A percentile compares a stretch with the other conserved stretches of the same genome.
Evolutionary conservation across 1,284 basidiomycete species (phyloP).

Genomic region (Rhodotorula mucilaginosa): DNA sequence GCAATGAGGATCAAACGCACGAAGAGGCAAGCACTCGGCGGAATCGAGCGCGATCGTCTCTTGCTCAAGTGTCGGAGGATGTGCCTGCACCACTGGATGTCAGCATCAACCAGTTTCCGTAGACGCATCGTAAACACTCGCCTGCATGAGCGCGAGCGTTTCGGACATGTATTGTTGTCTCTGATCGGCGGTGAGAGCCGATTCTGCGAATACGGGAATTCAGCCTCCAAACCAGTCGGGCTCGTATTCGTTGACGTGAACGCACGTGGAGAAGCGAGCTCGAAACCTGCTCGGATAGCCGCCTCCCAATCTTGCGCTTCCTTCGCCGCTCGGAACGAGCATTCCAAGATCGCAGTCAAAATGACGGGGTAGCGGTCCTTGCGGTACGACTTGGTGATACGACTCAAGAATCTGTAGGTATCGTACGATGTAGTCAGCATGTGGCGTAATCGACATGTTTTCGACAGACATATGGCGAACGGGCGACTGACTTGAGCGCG

Average conservation of each 20-base stretch:
- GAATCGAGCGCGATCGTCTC: conserved; percentile 43
- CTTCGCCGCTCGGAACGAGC: conserved; percentile 77
- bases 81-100: too few species aligned
- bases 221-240: background rate
- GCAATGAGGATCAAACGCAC: conserved; percentile 53
- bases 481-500: conserved; percentile 65
- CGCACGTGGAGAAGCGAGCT: conserved; percentile 55
- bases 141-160: conserved; percentile 66
- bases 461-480: background rate
- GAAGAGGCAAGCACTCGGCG: conserved; percentile 60
- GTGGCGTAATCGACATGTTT: too few species aligned
- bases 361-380: conserved; percentile 72
- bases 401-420: conserved; percentile 71
- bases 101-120: too few species aligned
- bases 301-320: conserved; percentile 70
- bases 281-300: conserved; percentile 68
- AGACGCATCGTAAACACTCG: conserved; percentile 43
- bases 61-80: too few species aligned
- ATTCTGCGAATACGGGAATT: conserved; percentile 1
- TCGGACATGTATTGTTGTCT: conserved; percentile 57
- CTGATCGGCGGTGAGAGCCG: conserved; percentile 39
- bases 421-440: background rate
- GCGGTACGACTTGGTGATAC: conserved; percentile 79
- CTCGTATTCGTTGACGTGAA: too few species aligned
- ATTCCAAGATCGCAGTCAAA: conserved; percentile 65